These are phyloP conservation scores for Albifimbria verrucaria DNA, from an alignment of 2,329 filamentous ascomycete genomes.

Conservation along the genomic window DNA sequence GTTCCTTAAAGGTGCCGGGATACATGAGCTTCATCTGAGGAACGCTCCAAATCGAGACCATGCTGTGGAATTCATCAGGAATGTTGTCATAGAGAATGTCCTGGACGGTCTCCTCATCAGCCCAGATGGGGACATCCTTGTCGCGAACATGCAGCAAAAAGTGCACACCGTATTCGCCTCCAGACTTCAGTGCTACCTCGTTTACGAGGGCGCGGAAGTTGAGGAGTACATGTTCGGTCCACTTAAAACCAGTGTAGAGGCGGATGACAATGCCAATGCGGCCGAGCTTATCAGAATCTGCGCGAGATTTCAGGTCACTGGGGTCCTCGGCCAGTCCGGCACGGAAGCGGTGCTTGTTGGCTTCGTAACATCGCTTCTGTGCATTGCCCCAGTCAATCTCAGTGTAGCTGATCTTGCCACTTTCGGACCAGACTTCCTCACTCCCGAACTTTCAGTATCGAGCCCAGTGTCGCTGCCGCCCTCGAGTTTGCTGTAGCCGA, in stretches of 20 bases:
- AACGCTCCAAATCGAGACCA: slow-evolving; percentile 83
- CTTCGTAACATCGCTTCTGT: slow-evolving; percentile 50
- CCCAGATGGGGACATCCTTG: slow-evolving; percentile 75
- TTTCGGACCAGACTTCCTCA: slow-evolving; percentile 53
- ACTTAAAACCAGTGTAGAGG: slow-evolving; percentile 76
- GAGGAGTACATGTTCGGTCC: slow-evolving; percentile 73
- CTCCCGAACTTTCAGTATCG: slow-evolving; percentile 70
- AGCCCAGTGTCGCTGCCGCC: slow-evolving; percentile 71
- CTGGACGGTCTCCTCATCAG: slow-evolving; percentile 70
- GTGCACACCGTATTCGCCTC: slow-evolving; percentile 78
- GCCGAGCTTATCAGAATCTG: slow-evolving; percentile 36
- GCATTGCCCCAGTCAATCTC: slow-evolving; percentile 52
- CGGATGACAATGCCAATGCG: slow-evolving; percentile 76
- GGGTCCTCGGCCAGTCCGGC: slow-evolving; percentile 34
- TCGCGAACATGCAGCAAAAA: slow-evolving; percentile 85
- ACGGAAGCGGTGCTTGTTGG: slow-evolving; percentile 61
- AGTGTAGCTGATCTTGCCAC: slow-evolving; percentile 54
- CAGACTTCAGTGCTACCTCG: slow-evolving; percentile 73
- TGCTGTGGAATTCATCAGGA: slow-evolving; percentile 71
- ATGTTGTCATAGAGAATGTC: slow-evolving; percentile 64
- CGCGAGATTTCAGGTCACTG: slow-evolving; percentile 25
- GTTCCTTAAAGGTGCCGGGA: slow-evolving; percentile 64
- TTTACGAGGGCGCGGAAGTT: slow-evolving; percentile 79
- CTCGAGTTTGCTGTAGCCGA: slow-evolving; percentile 72
- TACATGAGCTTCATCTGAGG: slow-evolving; percentile 80